Conservation (phyloP, 2,329 filamentous ascomycete genomes). For the Verticillium nubilum region DNA sequence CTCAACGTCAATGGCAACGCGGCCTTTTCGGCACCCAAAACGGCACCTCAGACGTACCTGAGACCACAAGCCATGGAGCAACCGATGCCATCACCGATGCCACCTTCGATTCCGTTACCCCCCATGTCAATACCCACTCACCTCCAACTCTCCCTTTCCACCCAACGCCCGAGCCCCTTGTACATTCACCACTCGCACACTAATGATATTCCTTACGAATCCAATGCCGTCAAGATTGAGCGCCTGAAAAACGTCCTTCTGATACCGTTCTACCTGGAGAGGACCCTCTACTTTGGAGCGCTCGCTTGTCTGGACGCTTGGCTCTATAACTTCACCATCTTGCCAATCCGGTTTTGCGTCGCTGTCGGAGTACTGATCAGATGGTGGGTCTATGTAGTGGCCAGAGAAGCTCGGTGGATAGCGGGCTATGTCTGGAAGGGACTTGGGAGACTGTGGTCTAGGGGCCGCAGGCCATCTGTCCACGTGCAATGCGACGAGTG, state of each 20-base stretch:
- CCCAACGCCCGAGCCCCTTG: slow-evolving; percentile 56
- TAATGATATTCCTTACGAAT: slow-evolving; percentile 74
- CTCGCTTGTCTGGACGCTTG: slow-evolving; percentile 91
- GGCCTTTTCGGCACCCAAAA: slow-evolving; percentile 10
- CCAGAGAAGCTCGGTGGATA: slow-evolving; percentile 67
- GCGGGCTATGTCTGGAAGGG: slow-evolving; percentile 75
- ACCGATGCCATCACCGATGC: slow-evolving; percentile 41
- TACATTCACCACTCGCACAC: slow-evolving; percentile 57
- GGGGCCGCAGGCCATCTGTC: slow-evolving; percentile 25
- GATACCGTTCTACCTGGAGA: slow-evolving; percentile 76
- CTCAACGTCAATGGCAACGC: neutral
- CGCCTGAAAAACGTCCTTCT: slow-evolving; percentile 83
- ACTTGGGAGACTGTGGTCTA: slow-evolving; percentile 63
- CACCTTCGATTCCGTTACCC: slow-evolving; percentile 53
- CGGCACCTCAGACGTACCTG: slow-evolving; percentile 9
- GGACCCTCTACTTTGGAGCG: slow-evolving; percentile 80
- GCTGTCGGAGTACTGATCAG: slow-evolving; percentile 69
- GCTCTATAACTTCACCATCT: slow-evolving; percentile 93
- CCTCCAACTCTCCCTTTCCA: slow-evolving; percentile 59
- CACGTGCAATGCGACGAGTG: neutral
- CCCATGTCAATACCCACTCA: slow-evolving; percentile 64
- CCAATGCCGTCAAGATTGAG: slow-evolving; percentile 86
- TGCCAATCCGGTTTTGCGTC: slow-evolving; percentile 82
- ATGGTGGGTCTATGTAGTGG: slow-evolving; percentile 72
- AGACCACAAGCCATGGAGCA: slow-evolving; percentile 15